Conservation (phyloP, 2,329 filamentous ascomycete genomes). For the Nigrospora osmanthi region DNA sequence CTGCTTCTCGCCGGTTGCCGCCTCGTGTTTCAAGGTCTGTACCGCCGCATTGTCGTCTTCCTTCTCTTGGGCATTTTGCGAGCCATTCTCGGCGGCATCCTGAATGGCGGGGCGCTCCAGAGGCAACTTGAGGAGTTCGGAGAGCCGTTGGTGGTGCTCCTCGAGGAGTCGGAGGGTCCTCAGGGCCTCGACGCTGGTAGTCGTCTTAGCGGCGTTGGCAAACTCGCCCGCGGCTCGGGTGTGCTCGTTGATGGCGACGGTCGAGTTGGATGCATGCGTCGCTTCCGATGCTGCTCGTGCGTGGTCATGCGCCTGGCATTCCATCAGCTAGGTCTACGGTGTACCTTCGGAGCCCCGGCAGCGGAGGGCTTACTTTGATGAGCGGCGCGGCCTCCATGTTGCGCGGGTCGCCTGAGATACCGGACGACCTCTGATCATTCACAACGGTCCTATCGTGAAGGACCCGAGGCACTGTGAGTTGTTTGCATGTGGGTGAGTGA, state of each 20-base stretch:
- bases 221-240: constrained; percentile 84
- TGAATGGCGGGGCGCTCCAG: constrained; percentile 39
- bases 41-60: constrained; percentile 15
- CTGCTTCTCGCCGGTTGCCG: constrained; percentile 10
- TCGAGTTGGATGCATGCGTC: constrained; percentile 65
- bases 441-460: neutral
- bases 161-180: constrained; percentile 81
- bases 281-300: constrained; percentile 76
- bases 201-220: constrained; percentile 69
- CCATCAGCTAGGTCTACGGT: constrained; percentile 12
- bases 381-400: constrained; percentile 64
- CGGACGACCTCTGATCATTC: neutral
- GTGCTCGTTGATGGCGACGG: constrained; percentile 80
- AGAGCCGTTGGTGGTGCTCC: constrained; percentile 77
- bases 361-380: constrained; percentile 43
- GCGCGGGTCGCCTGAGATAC: neutral
- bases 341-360: constrained; percentile 4
- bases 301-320: constrained; percentile 71
- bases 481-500: too few species aligned
- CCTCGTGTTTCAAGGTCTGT: constrained; percentile 12
- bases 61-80: constrained; percentile 27
- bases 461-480: too few species aligned
- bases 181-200: constrained; percentile 62
- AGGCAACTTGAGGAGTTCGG: constrained; percentile 70
- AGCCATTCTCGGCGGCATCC: constrained; percentile 25